These are phyloP conservation scores for Gracilaria gracilis DNA, from an alignment of 23 red algal genomes.

Conservation along the genomic window DNA sequence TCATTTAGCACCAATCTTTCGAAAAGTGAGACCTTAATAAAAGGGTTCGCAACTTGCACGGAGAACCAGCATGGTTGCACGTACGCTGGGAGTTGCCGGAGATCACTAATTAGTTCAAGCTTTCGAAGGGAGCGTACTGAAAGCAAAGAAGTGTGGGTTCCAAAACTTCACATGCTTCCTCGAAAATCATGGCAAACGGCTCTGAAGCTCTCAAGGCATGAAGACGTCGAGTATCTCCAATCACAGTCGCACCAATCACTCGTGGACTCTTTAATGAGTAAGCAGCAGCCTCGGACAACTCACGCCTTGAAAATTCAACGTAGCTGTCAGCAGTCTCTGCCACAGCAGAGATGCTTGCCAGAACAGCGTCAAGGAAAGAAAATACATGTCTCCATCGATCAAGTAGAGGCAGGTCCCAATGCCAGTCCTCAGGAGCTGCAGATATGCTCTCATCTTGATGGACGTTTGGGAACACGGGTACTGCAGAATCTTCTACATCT, in stretches of 20 bases:
- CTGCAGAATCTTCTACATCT: not conserved
- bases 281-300: slow-evolving; percentile 35
- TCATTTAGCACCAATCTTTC: slow-evolving; percentile 53
- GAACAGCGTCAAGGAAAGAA: slow-evolving; percentile 8
- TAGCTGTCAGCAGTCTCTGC: slow-evolving; percentile 29
- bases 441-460: not conserved
- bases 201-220: slow-evolving; percentile 53
- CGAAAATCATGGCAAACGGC: slow-evolving; percentile 67
- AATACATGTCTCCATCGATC: slow-evolving; percentile 27
- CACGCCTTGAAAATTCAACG: slow-evolving; percentile 41
- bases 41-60: slow-evolving; percentile 16
- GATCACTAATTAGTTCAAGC: slow-evolving; percentile 68
- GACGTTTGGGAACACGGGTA: not conserved
- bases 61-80: slow-evolving; percentile 64
- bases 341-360: not conserved
- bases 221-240: slow-evolving; percentile 59
- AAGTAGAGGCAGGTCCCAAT: slow-evolving; percentile 4
- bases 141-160: slow-evolving; percentile 62
- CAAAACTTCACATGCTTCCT: slow-evolving; percentile 70
- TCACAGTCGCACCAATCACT: slow-evolving; percentile 50
- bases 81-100: slow-evolving; percentile 55
- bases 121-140: slow-evolving; percentile 51
- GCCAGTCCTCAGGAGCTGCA: slow-evolving; percentile 19
- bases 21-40: slow-evolving; percentile 55
- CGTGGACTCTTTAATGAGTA: slow-evolving; percentile 38